Base-by-base conservation (phyloP, 1,284 basidiomycete species). In the Ceratobasidium sp. region DNA sequence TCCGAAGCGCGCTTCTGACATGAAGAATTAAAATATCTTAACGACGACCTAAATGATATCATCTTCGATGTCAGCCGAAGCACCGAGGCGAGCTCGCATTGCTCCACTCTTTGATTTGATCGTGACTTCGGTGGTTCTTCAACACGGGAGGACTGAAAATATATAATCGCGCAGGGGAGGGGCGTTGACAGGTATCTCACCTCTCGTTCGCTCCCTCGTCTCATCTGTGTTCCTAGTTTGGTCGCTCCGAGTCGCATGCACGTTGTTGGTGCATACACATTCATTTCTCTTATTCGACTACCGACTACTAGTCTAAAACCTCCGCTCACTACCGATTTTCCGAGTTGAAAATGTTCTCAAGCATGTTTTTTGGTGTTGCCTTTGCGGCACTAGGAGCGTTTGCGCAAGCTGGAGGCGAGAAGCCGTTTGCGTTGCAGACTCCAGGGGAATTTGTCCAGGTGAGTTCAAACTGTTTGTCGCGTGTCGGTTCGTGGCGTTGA, bases 391-490 rank as follows among this genome's bases (percentile, higher is more conserved):
- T 73, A 14, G 57, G 59, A 7, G 57, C 45, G 22, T 29, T 48
- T 31, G 69, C 59, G 3, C 69, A 73, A 44, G 33, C 22, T n/a
- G 47, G 41, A 15, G 36, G n/a, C 19, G 54, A 62, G 17, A 31
- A 56, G 57, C 69, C 69, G 8, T 73, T 73, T 53, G 69, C 57
- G 8, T n/a, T 73, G 31, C 44, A 44, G 77, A 88, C 87, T 45
- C 89, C 90, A 59, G 29, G 78, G 8, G 29, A 59, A 53, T 74
- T 92, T 66, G 82, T 81, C 75, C 88, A 92, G 86, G 92, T 91
- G 79, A 73, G 78, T 60, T 29, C 15, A 27, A 22, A 53, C 22
- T 45, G 17, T 36, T 36, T 22, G 27, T 45, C 5, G 31, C 33
- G 7, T 9, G 27, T 5, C 51, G 73, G 0, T 57, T 76, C 75